A percentile compares a stretch with the other conserved stretches of the same genome.
phyloP scores from a whole-genome alignment of 352 stramenopile genomes.

The Pythium scleroteichum region DNA sequence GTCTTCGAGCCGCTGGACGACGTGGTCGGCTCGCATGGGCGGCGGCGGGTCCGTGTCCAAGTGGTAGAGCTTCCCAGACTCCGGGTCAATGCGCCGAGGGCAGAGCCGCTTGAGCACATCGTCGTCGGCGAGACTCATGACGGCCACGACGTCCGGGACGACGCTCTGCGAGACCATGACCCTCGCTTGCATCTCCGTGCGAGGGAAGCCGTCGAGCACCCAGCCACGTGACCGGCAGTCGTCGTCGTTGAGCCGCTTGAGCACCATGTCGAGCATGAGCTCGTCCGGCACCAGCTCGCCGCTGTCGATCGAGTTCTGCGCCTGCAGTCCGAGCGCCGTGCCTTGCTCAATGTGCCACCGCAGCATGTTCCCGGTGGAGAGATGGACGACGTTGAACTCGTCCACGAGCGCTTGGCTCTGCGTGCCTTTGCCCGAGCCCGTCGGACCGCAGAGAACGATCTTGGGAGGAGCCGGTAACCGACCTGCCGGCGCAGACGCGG shows the following conservation, averaged over 20 bases:
- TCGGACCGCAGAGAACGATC: conserved; percentile 91
- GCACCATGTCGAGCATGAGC: conserved; percentile 42
- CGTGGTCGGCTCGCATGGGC: conserved; percentile 38
- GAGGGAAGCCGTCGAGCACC: conserved; percentile 95
- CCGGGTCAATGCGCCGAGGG: conserved; percentile 76
- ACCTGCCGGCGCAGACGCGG: neutral
- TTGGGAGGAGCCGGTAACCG: conserved; percentile 33
- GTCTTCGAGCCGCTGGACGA: conserved; percentile 82
- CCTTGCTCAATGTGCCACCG: conserved; percentile 66
- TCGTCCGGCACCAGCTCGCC: conserved; percentile 77
- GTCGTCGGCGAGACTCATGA: conserved; percentile 91
- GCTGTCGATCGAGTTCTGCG: conserved; percentile 81
- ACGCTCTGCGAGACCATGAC: conserved; percentile 80
- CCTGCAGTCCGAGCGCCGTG: conserved; percentile 49
- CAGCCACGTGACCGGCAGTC: conserved; percentile 91
- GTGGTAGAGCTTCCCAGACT: conserved; percentile 83
- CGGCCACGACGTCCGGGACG: conserved; percentile 87
- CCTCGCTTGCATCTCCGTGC: conserved; percentile 90
- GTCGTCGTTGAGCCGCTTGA: conserved; percentile 72
- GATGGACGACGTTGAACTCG: conserved; percentile 83
- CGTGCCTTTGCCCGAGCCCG: conserved; percentile 94
- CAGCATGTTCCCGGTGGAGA: conserved; percentile 89
- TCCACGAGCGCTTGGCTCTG: conserved; percentile 89
- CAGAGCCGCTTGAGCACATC: conserved; percentile 81
- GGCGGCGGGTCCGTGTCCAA: conserved; percentile 69